A percentile compares a stretch with the other conserved stretches of the same genome.
Evolutionary conservation across 2,329 filamentous ascomycete genomes (phyloP).

Genomic region (Fusarium decemcellulare): DNA sequence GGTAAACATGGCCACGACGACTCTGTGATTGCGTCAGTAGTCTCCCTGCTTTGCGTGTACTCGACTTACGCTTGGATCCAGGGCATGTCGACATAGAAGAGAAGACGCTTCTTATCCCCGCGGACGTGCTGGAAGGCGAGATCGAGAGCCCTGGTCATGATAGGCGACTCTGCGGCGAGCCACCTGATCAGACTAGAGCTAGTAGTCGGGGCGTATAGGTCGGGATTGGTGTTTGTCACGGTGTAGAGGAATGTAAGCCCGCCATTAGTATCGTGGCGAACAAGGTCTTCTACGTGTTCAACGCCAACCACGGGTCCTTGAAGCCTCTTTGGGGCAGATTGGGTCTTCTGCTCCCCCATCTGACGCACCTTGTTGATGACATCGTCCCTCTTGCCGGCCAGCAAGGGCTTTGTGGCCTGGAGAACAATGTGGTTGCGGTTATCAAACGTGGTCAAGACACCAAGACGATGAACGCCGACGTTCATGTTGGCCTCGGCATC

Average conservation of each 20-base stretch:
- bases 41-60: no score
- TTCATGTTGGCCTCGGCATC: neutral
- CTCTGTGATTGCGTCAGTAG: neutral
- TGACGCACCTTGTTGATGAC: neutral
- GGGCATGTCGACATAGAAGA: constrained; percentile 6
- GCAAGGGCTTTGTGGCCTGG: neutral
- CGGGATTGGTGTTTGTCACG: neutral
- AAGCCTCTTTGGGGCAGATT: neutral
- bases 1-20: neutral
- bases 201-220: neutral
- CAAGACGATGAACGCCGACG: neutral
- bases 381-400: neutral
- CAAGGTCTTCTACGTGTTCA: neutral
- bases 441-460: neutral
- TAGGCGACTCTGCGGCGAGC: neutral
- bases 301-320: neutral
- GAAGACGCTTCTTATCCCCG: constrained; percentile 1
- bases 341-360: no score
- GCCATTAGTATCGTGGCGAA: neutral
- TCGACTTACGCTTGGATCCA: constrained; percentile 15
- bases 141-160: neutral
- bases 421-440: neutral
- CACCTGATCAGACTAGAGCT: neutral
- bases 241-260: neutral
- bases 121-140: neutral